Percentiles rank a stretch among this genome's conserved stretches.
These are phyloP conservation scores for Leishmania guyanensis DNA, from an alignment of 208 protist species.

Conservation along the genomic window DNA sequence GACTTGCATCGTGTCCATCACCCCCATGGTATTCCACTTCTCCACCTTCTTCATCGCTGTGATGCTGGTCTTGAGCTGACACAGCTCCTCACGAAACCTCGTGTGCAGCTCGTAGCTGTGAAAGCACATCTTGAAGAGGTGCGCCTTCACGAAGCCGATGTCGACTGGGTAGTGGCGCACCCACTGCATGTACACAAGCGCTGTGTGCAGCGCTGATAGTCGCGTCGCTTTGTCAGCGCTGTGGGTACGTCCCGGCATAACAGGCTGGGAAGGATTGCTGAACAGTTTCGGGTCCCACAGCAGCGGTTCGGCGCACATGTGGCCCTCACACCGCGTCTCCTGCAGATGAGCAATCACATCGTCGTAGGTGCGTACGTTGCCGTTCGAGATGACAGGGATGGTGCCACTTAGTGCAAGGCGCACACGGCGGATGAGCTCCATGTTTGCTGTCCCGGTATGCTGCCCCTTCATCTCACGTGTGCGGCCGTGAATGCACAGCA, in stretches of 20 bases:
- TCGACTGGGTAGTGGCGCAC: conserved; percentile 57
- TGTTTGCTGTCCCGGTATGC: conserved; percentile 62
- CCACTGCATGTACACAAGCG: conserved; percentile 62
- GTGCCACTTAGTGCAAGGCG: conserved; percentile 39
- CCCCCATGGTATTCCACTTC: background rate
- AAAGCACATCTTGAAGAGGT: conserved; percentile 90
- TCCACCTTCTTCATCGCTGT: conserved; percentile 9
- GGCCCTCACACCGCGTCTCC: conserved; percentile 64
- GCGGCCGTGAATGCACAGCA: conserved; percentile 90
- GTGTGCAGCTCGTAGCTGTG: conserved; percentile 80
- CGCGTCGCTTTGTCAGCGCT: conserved; percentile 47
- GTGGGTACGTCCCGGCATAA: conserved; percentile 35
- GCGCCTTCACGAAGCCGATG: conserved; percentile 80
- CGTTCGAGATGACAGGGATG: conserved; percentile 90
- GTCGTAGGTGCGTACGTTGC: conserved; percentile 74
- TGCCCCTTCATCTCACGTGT: conserved; percentile 86
- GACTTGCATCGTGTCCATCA: background rate
- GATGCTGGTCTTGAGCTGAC: conserved; percentile 33
- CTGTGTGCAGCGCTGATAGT: conserved; percentile 50
- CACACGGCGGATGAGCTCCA: conserved; percentile 67
- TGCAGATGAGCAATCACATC: conserved; percentile 64
- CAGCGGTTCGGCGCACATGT: conserved; percentile 91
- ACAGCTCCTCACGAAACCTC: conserved; percentile 45
- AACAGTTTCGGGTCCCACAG: conserved; percentile 88
- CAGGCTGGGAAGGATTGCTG: conserved; percentile 33